Evolutionary conservation across 805 yeast species (phyloP), one percentile per base, ranked within the genome.

Genomic region (Metschnikowia matae): DNA sequence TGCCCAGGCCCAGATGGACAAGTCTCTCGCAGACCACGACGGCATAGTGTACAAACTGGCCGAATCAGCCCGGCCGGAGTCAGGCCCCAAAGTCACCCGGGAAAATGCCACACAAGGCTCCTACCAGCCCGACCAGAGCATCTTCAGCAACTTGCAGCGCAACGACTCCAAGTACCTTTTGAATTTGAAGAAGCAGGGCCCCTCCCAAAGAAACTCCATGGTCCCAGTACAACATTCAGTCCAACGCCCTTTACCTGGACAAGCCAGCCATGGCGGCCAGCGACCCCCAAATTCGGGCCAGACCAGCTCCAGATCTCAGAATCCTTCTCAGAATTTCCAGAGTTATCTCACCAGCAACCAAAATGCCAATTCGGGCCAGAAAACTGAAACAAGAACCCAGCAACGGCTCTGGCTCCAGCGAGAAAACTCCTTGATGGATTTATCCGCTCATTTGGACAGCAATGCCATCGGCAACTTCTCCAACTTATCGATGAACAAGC

Each of bases 381-480:
- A 52, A 18, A 37, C 44, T 29, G 87, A 83, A 53, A 82, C 88
- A 1, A 75, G 96, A 68, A 87, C 96, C 0, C 96, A 89, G 62
- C 94, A 87, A 62, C 79, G 84, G 54, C 74, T 89, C 46, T 88
- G 96, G 96, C 70, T 89, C 33, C 96, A 87, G 64, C 73, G 92
- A 55, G 92, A 87, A 56, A 84, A 81, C 58, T 82, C 88, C 2
- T 69, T 85, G 39, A 70, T 84, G 68, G 91, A 85, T 62, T 66
- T 83, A 47, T 70, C 69, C 3, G 46, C 56, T 4, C 61, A 62
- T 33, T 34, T 61, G 44, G 76, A 71, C 52, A 52, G 67, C 10
- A 56, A 55, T 38, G 64, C 63, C 34, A 51, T 65, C 40, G 60
- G 67, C 18, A 73, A 71, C 54, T 65, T 73, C 31, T 73, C 78